phyloP scores from a whole-genome alignment of 495 filamentous ascomycete species.

The Stereocaulon alpinum region DNA sequence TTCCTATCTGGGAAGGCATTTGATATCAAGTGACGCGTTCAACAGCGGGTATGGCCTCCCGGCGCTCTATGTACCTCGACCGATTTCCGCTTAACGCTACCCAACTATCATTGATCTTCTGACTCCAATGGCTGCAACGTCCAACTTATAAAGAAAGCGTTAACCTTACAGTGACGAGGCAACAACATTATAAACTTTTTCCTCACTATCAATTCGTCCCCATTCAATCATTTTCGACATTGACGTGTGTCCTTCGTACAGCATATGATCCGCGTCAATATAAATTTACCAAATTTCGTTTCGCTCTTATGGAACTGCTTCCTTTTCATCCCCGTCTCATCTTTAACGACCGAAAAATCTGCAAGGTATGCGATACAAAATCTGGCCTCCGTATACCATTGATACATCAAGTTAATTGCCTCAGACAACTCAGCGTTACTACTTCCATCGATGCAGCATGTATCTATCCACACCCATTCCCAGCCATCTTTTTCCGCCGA shows the following conservation, averaged over 20 bases:
- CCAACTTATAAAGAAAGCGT: too few relatives aligned
- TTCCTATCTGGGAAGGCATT: not conserved
- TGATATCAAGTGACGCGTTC: not conserved
- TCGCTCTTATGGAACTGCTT: too few relatives aligned
- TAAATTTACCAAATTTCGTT: not conserved
- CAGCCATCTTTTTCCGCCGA: conserved; percentile 17
- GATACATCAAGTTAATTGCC: conserved; percentile 38
- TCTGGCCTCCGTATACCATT: conserved; percentile 15
- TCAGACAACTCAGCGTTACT: conserved; percentile 30
- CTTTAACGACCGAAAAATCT: conserved; percentile 19
- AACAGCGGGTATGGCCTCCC: not conserved
- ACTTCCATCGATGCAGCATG: conserved; percentile 31
- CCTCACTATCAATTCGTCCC: too few relatives aligned
- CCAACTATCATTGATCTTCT: too few relatives aligned
- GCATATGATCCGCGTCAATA: too few relatives aligned
- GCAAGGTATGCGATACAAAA: conserved; percentile 23
- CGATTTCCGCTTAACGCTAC: not conserved
- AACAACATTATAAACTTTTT: too few relatives aligned
- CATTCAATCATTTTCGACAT: too few relatives aligned
- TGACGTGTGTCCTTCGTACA: too few relatives aligned
- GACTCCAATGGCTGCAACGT: too few relatives aligned
- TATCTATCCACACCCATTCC: conserved; percentile 32
- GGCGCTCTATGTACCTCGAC: not conserved
- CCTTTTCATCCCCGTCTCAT: too few relatives aligned
- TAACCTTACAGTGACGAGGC: too few relatives aligned